Evolutionary conservation across 768 basidiomycete genomes (phyloP).

Genomic region (Russula compacta): DNA sequence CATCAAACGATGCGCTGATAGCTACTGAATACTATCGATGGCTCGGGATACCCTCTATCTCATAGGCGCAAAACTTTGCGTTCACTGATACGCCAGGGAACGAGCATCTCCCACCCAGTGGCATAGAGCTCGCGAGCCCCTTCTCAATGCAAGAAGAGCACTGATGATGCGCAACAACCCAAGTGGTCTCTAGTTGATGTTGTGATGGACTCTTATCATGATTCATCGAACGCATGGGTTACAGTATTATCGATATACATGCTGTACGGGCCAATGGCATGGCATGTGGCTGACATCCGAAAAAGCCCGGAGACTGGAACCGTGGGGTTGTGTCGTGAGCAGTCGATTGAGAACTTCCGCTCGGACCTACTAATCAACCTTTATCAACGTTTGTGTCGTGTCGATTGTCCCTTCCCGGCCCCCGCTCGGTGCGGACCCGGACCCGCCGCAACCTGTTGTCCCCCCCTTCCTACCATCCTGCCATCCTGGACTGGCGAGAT

Average conservation of each 20-base stretch:
- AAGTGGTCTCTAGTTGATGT: background rate
- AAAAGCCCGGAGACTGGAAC: background rate
- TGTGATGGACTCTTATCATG: background rate
- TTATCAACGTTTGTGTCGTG: too few species aligned
- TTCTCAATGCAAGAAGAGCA: background rate
- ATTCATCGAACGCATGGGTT: background rate
- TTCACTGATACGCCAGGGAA: background rate
- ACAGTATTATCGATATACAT: background rate
- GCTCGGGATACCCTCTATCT: background rate
- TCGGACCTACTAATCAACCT: background rate
- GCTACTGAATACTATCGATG: conserved; percentile 1
- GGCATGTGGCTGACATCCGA: background rate
- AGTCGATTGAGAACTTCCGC: background rate
- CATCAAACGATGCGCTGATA: background rate
- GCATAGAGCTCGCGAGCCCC: background rate
- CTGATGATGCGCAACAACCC: background rate
- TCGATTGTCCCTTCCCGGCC: too few species aligned
- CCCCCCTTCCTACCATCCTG: background rate
- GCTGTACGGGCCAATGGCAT: too few species aligned
- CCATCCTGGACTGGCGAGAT: background rate
- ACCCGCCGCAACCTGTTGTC: background rate
- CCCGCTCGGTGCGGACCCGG: background rate
- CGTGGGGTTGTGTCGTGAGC: background rate
- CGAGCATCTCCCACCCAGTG: background rate
- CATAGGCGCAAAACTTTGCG: background rate